These are phyloP conservation scores for Ophiostoma tasmaniense DNA, from an alignment of 2,329 filamentous ascomycete genomes.

Conservation along the genomic window DNA sequence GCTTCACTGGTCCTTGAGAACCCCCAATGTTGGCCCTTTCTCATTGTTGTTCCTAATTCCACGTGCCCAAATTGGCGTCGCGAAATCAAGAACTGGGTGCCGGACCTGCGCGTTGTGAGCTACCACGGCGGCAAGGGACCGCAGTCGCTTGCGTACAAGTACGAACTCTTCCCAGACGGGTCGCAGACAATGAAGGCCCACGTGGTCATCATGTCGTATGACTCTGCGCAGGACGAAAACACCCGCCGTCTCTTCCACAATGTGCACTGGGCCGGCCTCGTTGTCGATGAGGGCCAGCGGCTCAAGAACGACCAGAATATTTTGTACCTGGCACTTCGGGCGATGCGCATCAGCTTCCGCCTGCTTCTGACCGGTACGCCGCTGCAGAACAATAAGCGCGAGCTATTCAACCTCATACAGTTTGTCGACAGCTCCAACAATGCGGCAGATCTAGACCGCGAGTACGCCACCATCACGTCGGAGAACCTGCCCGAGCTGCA, in stretches of 20 bases:
- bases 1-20: constrained; percentile 59
- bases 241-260: constrained; percentile 57
- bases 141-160: constrained; percentile 66
- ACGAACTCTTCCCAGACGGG: constrained; percentile 72
- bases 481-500: constrained; percentile 78
- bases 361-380: constrained; percentile 86
- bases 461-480: constrained; percentile 70
- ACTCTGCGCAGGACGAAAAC: constrained; percentile 68
- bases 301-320: constrained; percentile 86
- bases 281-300: constrained; percentile 92
- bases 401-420: constrained; percentile 93
- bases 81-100: constrained; percentile 91
- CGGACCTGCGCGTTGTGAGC: constrained; percentile 76
- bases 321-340: constrained; percentile 65
- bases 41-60: constrained; percentile 88
- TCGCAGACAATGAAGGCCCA: constrained; percentile 70
- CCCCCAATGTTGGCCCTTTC: constrained; percentile 79
- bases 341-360: constrained; percentile 72
- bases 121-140: constrained; percentile 74
- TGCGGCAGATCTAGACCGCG: constrained; percentile 63
- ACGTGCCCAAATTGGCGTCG: constrained; percentile 97
- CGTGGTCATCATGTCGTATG: constrained; percentile 90
- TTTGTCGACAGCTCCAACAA: constrained; percentile 70
- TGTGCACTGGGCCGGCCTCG: constrained; percentile 76
- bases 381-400: constrained; percentile 87